Percentiles rank a stretch among this genome's conserved stretches.
phyloP scores from a whole-genome alignment of 2,329 filamentous ascomycete genomes.

The Ilyonectria sp. region DNA sequence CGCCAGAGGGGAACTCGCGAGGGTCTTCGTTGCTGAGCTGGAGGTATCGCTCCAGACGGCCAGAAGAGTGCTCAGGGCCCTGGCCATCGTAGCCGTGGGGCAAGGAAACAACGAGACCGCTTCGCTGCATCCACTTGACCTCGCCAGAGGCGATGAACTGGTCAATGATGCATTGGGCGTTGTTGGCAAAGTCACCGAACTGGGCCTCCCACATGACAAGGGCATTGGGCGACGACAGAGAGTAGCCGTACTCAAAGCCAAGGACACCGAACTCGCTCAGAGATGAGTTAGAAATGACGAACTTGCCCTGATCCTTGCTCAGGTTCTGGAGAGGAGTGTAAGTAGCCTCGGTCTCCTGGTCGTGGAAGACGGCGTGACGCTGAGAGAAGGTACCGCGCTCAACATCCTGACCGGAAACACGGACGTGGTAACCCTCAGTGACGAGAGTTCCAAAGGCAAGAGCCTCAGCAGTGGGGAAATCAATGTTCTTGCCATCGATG shows the following conservation, averaged over 20 bases:
- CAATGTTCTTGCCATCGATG: slow-evolving; percentile 91
- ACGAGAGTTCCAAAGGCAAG: slow-evolving; percentile 94
- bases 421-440: slow-evolving; percentile 94
- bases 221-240: slow-evolving; percentile 94
- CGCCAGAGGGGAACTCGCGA: slow-evolving; percentile 87
- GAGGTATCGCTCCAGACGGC: slow-evolving; percentile 95
- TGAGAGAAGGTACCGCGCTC: slow-evolving; percentile 99
- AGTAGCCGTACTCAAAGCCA: slow-evolving; percentile 99
- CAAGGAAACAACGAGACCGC: slow-evolving; percentile 94
- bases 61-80: slow-evolving; percentile 98
- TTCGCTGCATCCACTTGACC: slow-evolving; percentile 98
- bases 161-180: slow-evolving; percentile 98
- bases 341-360: slow-evolving; percentile 93
- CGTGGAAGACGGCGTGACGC: slow-evolving; percentile 96
- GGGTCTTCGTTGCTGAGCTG: slow-evolving; percentile 98
- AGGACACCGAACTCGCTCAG: slow-evolving; percentile 80
- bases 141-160: slow-evolving; percentile 99
- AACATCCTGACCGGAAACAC: slow-evolving; percentile 98
- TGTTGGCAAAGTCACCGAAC: slow-evolving; percentile 99
- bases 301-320: slow-evolving; percentile 92
- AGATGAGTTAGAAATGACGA: slow-evolving; percentile 97
- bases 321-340: slow-evolving; percentile 94
- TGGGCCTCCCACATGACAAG: slow-evolving; percentile 99
- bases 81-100: slow-evolving; percentile 99
- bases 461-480: slow-evolving; percentile 97